These are phyloP conservation scores for Erigeron canadensis DNA, from an alignment of 129 eudicot species.

Conservation along the genomic window DNA sequence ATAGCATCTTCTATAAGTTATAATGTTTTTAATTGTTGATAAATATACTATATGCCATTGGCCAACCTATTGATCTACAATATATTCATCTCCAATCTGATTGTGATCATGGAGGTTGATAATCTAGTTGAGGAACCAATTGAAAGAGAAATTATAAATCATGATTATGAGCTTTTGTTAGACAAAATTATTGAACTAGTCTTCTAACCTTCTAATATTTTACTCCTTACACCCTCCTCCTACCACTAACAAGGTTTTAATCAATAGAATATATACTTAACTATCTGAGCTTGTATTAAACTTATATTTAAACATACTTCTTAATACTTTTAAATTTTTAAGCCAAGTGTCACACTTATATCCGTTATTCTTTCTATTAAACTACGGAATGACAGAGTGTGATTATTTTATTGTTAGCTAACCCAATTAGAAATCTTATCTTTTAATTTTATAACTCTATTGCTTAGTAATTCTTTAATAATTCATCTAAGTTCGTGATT, in stretches of 20 bases:
- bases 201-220: background rate
- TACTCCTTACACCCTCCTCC: background rate
- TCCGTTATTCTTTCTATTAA: background rate
- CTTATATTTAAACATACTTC: no score
- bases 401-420: background rate
- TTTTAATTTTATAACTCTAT: background rate
- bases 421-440: background rate
- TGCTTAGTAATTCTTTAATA: background rate
- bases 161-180: background rate
- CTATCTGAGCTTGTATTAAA: background rate
- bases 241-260: background rate
- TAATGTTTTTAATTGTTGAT: background rate
- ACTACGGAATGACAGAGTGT: background rate
- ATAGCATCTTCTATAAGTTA: background rate
- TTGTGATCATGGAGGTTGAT: no score
- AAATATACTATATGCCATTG: background rate
- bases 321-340: background rate
- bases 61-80: background rate
- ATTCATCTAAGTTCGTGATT: background rate
- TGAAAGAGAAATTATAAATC: background rate
- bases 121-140: background rate
- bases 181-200: background rate
- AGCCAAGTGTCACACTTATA: background rate
- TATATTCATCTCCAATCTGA: background rate
- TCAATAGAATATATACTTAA: background rate